Evolutionary conservation across 306 rosid species (phyloP).

Genomic region (Leucaena leucocephala): DNA sequence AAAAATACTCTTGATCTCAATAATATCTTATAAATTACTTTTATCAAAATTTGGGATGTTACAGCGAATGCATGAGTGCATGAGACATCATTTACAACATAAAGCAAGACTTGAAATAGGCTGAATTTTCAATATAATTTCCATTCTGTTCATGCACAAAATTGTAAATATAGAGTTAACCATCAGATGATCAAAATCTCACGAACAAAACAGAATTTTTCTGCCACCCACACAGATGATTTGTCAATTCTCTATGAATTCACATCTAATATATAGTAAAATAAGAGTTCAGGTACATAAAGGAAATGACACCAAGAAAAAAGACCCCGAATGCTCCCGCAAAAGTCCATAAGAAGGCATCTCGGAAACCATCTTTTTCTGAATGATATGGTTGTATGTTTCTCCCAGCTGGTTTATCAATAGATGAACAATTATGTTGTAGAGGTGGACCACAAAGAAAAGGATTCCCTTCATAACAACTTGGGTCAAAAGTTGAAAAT

Average conservation of each 20-base stretch:
- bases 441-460: conserved; percentile 17
- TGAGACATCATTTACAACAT: no score
- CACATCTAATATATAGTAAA: neutral
- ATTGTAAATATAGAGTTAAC: neutral
- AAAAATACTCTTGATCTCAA: no score
- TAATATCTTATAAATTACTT: no score
- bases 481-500: neutral
- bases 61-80: no score
- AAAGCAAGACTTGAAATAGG: no score
- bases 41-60: no score
- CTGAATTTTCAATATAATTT: no score
- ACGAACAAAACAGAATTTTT: neutral
- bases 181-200: neutral
- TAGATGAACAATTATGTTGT: neutral
- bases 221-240: neutral
- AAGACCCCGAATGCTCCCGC: neutral
- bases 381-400: neutral
- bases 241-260: neutral
- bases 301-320: neutral
- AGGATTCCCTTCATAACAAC: neutral
- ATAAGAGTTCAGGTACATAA: conserved; percentile 6
- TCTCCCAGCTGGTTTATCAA: neutral
- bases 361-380: neutral
- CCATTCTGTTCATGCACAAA: neutral
- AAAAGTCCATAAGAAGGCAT: conserved; percentile 7